Conservation (phyloP, 2,329 filamentous ascomycete species). For the Eutypella sp. region DNA sequence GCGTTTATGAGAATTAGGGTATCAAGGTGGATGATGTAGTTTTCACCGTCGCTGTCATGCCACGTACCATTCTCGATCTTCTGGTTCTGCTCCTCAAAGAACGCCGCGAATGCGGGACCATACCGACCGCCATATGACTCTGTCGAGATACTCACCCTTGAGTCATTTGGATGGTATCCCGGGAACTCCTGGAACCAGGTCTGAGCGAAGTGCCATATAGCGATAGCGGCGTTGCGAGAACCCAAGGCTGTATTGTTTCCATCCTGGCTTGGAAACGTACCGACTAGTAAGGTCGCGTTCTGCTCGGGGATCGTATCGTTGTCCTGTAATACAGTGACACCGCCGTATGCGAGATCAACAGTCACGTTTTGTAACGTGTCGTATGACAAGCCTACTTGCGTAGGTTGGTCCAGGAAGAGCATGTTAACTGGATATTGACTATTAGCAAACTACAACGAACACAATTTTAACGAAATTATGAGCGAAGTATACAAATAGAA, state of each 20-base stretch:
- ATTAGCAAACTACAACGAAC: conserved; percentile 1
- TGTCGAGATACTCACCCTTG: conserved; percentile 40
- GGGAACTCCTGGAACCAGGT: conserved; percentile 51
- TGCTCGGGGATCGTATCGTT: conserved; percentile 31
- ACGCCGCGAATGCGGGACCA: conserved; percentile 25
- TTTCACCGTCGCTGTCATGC: conserved; percentile 21
- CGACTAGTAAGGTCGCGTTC: conserved; percentile 36
- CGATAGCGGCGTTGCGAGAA: conserved; percentile 44
- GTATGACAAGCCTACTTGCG: conserved; percentile 58
- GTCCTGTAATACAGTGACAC: conserved; percentile 23
- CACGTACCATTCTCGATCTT: conserved; percentile 27
- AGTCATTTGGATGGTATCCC: conserved; percentile 52
- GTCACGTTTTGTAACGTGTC: conserved; percentile 55
- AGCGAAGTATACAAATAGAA: not conserved
- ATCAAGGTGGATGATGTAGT: conserved; percentile 24
- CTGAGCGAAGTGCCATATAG: conserved; percentile 59
- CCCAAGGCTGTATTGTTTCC: conserved; percentile 40
- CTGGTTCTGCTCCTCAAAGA: conserved; percentile 27
- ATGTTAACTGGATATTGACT: conserved; percentile 43
- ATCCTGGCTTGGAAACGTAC: conserved; percentile 53
- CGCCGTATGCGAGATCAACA: conserved; percentile 36
- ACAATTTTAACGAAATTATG: not conserved
- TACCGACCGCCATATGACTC: conserved; percentile 31
- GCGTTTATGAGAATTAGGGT: conserved; percentile 53
- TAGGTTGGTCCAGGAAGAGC: conserved; percentile 48